These are phyloP conservation scores for Dothideomycetes sp. DNA, from an alignment of 2,329 filamentous ascomycete genomes.

Conservation along the genomic window DNA sequence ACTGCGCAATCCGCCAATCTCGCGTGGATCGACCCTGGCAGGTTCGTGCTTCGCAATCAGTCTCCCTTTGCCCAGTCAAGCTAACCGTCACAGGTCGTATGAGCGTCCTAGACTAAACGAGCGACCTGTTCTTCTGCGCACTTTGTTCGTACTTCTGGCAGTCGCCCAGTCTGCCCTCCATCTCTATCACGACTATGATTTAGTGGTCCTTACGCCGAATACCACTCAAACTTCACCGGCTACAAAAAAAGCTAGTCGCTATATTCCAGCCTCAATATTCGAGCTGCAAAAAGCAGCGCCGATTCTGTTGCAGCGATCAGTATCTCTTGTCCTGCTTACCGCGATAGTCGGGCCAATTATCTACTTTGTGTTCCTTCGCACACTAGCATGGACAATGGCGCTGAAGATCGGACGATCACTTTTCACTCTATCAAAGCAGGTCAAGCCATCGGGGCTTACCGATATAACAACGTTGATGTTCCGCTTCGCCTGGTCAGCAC, in stretches of 20 bases:
- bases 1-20: constrained; percentile 50
- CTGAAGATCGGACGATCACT: constrained; percentile 61
- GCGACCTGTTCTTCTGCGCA: constrained; percentile 68
- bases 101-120: constrained; percentile 77
- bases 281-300: background rate
- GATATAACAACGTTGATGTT: constrained; percentile 42
- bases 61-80: background rate
- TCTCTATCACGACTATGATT: constrained; percentile 63
- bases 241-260: too few species aligned
- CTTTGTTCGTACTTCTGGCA: constrained; percentile 58
- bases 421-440: constrained; percentile 63
- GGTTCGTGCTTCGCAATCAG: constrained; percentile 38
- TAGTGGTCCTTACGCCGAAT: constrained; percentile 38
- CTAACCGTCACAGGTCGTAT: constrained; percentile 27
- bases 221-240: background rate
- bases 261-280: background rate
- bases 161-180: constrained; percentile 59
- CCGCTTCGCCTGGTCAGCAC: constrained; percentile 44
- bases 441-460: constrained; percentile 48
- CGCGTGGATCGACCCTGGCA: constrained; percentile 60
- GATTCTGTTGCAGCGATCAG: constrained; percentile 1
- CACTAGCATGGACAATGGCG: constrained; percentile 56
- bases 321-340: constrained; percentile 4
- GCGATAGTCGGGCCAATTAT: constrained; percentile 28
- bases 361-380: constrained; percentile 54